Evolutionary conservation across 805 yeast genomes (phyloP), one percentile per base, ranked within the genome.

Genomic region (Yarrowia porcina): DNA sequence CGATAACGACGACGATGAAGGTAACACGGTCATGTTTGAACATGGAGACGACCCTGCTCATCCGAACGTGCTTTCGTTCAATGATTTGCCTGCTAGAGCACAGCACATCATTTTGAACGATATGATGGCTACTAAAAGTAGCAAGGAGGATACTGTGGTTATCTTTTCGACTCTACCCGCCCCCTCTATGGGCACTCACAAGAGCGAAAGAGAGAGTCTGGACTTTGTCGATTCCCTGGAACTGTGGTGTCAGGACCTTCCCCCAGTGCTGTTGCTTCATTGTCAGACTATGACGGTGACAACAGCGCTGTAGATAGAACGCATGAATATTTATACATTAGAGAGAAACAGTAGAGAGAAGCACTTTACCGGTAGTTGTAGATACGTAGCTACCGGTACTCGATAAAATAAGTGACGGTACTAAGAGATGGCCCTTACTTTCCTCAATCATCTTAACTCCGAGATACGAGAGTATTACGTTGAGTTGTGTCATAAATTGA

Each of bases 211-310:
- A 5, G 92, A 85, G 20, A 83, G 96, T 60, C 74, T 84, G 42
- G 90, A 88, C 35, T 93, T 91, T 71, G 83, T 89, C 15, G 84
- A 85, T 63, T 86, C 87, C 67, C 77, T 93, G 59, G 88, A 91
- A 50, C 74, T 88, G 6, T 90, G 97, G 94, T 79, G 93, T 63
- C 83, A 84, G 45, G 90, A 83, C 4, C 75, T 94, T 39, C 97
- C 97, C 0, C 97, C 98, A 0, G 80, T 84, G 1, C 72, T 94
- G 72, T 74, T 94, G 65, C 80, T 94, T 62, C 93, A 94, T 70
- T 90, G 97, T 0, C 96, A 90, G 76, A 88, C 96, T 0, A 91
- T 94, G 80, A 94, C 99, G 0, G 99, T 93, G 2, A 93, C 99
- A 0, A 92, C 97, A 6, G 94, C 96, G 33, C 77, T 93, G 66